A percentile compares a stretch with the other conserved stretches of the same genome.
These are phyloP conservation scores for Exophiala sideris DNA, from an alignment of 2,329 filamentous ascomycete species.

Conservation along the genomic window DNA sequence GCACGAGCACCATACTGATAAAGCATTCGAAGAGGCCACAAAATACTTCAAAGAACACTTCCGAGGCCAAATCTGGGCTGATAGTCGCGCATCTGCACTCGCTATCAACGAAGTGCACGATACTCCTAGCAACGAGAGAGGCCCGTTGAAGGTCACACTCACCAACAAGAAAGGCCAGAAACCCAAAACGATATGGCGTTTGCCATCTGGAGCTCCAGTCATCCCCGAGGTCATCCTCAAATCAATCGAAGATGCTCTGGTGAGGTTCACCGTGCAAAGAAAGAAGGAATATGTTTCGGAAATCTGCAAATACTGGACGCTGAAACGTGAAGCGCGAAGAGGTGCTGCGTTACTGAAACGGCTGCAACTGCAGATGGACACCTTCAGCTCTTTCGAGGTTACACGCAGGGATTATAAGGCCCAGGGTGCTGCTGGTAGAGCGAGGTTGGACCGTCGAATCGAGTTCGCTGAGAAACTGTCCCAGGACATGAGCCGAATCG, in stretches of 20 bases:
- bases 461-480: slow-evolving; percentile 71
- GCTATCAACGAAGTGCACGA: slow-evolving; percentile 68
- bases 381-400: slow-evolving; percentile 95
- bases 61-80: slow-evolving; percentile 86
- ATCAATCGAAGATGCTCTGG: slow-evolving; percentile 76
- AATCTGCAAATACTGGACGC: slow-evolving; percentile 94
- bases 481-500: slow-evolving; percentile 73
- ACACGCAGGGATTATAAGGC: slow-evolving; percentile 92
- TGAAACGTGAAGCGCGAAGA: slow-evolving; percentile 88
- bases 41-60: slow-evolving; percentile 87
- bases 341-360: slow-evolving; percentile 90
- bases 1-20: slow-evolving; percentile 77
- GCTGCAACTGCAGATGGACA: slow-evolving; percentile 89
- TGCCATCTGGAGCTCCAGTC: slow-evolving; percentile 90
- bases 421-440: slow-evolving; percentile 81
- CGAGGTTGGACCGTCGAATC: slow-evolving; percentile 74
- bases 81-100: slow-evolving; percentile 79
- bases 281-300: slow-evolving; percentile 82
- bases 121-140: slow-evolving; percentile 47
- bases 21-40: slow-evolving; percentile 76
- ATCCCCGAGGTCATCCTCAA: slow-evolving; percentile 87
- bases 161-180: slow-evolving; percentile 56
- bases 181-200: slow-evolving; percentile 75
- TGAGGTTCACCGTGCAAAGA: slow-evolving; percentile 78
- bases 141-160: slow-evolving; percentile 51